Evolutionary conservation across 2,329 filamentous ascomycete species (phyloP).

Genomic region (Sporothrix curviconia): DNA sequence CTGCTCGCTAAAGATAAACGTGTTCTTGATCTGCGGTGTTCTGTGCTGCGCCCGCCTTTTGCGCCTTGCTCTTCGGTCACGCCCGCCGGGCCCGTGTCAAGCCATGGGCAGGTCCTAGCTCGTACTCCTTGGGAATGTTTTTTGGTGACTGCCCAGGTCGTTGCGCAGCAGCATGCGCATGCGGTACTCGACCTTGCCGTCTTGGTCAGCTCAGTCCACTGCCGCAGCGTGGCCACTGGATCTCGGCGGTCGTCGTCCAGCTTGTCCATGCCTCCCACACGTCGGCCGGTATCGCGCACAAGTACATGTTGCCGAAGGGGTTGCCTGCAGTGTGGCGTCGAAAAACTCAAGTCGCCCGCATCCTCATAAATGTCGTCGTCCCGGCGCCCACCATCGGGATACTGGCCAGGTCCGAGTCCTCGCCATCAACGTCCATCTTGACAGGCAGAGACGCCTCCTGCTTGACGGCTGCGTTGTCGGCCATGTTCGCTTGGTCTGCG

Average conservation of each 20-base stretch:
- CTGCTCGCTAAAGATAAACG: slow-evolving; percentile 88
- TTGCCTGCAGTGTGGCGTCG: slow-evolving; percentile 28
- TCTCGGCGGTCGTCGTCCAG: slow-evolving; percentile 75
- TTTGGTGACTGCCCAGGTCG: slow-evolving; percentile 60
- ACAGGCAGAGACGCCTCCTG: slow-evolving; percentile 25
- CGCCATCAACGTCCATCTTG: slow-evolving; percentile 37
- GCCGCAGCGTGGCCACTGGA: slow-evolving; percentile 71
- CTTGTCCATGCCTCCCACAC: slow-evolving; percentile 71
- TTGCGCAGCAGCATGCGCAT: slow-evolving; percentile 62
- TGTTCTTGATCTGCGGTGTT: slow-evolving; percentile 65
- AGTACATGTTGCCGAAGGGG: slow-evolving; percentile 49
- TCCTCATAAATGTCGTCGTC: slow-evolving; percentile 64
- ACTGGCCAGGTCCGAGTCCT: slow-evolving; percentile 14
- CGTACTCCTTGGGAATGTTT: slow-evolving; percentile 82
- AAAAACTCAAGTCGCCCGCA: slow-evolving; percentile 57
- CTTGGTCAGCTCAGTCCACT: slow-evolving; percentile 48
- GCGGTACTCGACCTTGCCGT: slow-evolving; percentile 42
- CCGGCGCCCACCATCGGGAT: slow-evolving; percentile 24
- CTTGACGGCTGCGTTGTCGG: slow-evolving; percentile 15
- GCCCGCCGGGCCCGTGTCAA: slow-evolving; percentile 23
- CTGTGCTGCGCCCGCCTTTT: slow-evolving; percentile 5
- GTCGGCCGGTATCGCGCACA: slow-evolving; percentile 71
- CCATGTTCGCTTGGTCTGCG: too few species aligned
- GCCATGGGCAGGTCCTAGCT: slow-evolving; percentile 63
- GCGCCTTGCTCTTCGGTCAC: not conserved